These are phyloP conservation scores for Trichoderma gracile DNA, from an alignment of 2,329 filamentous ascomycete genomes.

Conservation along the genomic window DNA sequence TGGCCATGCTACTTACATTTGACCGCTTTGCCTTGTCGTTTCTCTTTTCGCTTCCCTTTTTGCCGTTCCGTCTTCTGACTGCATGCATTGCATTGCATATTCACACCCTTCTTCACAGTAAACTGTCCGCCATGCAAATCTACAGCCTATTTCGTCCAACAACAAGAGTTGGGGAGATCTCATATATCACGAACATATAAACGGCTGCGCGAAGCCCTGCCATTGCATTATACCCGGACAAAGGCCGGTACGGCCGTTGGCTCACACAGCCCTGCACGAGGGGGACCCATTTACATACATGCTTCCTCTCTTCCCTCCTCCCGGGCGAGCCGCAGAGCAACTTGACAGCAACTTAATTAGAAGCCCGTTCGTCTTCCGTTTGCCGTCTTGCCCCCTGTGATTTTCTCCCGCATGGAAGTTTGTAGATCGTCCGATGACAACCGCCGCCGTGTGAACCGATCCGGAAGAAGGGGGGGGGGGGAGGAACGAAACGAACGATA, in stretches of 20 bases:
- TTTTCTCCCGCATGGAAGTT: background rate
- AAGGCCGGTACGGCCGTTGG: background rate
- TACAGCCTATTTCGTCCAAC: background rate
- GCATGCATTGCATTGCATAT: background rate
- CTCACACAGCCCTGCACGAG: too few species aligned
- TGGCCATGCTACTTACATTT: background rate
- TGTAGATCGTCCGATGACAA: slow-evolving; percentile 1
- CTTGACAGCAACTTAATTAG: background rate
- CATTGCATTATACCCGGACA: background rate
- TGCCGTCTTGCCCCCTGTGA: too few species aligned
- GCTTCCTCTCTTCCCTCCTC: background rate
- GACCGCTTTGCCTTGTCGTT: background rate
- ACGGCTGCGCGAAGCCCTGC: background rate
- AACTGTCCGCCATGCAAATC: background rate
- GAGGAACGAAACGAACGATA: background rate
- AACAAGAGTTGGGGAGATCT: background rate
- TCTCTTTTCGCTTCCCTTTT: slow-evolving; percentile 3
- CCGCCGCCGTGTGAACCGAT: slow-evolving; percentile 8
- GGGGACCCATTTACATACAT: too few species aligned
- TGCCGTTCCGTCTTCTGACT: background rate
- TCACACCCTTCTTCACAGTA: background rate
- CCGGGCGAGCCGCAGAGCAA: slow-evolving; percentile 6
- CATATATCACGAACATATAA: slow-evolving; percentile 4
- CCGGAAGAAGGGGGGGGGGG: background rate
- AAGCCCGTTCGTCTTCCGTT: background rate